Percentiles rank a stretch among this genome's conserved stretches.
Evolutionary conservation across 805 yeast species (phyloP).

Genomic region (Wickerhamiella occidentalis): DNA sequence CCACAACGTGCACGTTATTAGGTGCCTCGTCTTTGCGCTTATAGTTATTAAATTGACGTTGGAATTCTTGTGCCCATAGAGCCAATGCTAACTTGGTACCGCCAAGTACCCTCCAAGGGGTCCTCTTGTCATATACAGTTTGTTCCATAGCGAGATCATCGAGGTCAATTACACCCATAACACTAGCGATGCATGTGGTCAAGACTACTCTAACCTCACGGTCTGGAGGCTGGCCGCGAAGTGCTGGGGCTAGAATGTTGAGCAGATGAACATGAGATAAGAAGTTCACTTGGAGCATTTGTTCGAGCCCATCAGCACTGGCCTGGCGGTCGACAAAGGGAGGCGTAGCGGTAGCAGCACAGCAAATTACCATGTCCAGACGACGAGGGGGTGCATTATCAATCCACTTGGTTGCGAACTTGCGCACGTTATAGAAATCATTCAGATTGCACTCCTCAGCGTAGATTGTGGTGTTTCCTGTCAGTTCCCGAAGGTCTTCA

Average conservation of each 20-base stretch:
- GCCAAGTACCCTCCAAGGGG: slow-evolving; percentile 72
- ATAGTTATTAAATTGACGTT: slow-evolving; percentile 44
- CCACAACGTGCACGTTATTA: slow-evolving; percentile 51
- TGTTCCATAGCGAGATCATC: slow-evolving; percentile 45
- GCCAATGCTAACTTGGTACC: slow-evolving; percentile 67
- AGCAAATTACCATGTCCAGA: slow-evolving; percentile 76
- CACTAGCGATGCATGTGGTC: slow-evolving; percentile 68
- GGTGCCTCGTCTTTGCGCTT: slow-evolving; percentile 60
- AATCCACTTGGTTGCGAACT: slow-evolving; percentile 89
- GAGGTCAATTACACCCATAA: slow-evolving; percentile 53
- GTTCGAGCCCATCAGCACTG: slow-evolving; percentile 73
- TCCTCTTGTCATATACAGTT: slow-evolving; percentile 43
- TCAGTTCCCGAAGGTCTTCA: slow-evolving; percentile 57
- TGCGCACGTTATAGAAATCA: slow-evolving; percentile 62
- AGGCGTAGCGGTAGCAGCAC: slow-evolving; percentile 78
- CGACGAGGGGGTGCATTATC: slow-evolving; percentile 85
- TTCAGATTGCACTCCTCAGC: slow-evolving; percentile 83
- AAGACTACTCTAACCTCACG: slow-evolving; percentile 77
- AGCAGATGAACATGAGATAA: slow-evolving; percentile 70
- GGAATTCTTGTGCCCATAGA: slow-evolving; percentile 68
- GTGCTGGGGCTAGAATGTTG: slow-evolving; percentile 67
- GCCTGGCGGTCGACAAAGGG: slow-evolving; percentile 50
- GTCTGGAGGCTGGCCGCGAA: slow-evolving; percentile 85
- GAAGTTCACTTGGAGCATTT: slow-evolving; percentile 74
- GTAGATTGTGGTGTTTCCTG: slow-evolving; percentile 64